Percentiles rank a stretch among this genome's conserved stretches.
Evolutionary conservation across 2,329 filamentous ascomycete genomes (phyloP).

Genomic region (Sarocladium oryzae): DNA sequence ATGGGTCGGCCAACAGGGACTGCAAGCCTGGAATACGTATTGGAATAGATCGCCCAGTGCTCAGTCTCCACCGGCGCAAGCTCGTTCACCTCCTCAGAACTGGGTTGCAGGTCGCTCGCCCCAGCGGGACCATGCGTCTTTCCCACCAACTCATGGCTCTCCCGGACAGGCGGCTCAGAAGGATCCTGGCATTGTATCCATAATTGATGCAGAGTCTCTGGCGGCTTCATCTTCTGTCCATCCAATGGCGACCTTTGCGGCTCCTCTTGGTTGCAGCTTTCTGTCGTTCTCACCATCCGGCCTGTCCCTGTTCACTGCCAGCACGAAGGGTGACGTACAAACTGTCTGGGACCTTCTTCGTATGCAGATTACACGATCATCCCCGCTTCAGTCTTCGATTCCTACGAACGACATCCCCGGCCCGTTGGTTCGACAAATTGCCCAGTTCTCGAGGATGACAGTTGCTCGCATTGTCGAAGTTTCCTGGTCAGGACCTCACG

Average conservation of each 20-base stretch:
- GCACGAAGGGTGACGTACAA: conserved; percentile 76
- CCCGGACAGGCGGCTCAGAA: conserved; percentile 49
- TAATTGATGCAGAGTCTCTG: conserved; percentile 63
- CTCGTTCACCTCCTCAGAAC: conserved; percentile 38
- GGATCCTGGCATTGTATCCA: conserved; percentile 68
- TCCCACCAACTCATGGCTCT: conserved; percentile 69
- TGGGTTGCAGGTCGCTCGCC: conserved; percentile 40
- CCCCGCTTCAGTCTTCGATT: conserved; percentile 46
- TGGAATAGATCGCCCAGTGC: conserved; percentile 54
- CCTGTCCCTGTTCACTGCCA: conserved; percentile 69
- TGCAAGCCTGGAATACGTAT: conserved; percentile 74
- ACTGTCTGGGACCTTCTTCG: conserved; percentile 75
- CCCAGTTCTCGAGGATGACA: conserved; percentile 85
- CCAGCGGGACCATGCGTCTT: conserved; percentile 45
- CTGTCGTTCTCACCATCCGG: conserved; percentile 72
- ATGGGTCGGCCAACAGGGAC: conserved; percentile 71
- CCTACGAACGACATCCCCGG: conserved; percentile 38
- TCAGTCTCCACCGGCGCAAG: conserved; percentile 35
- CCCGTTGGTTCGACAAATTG: conserved; percentile 71
- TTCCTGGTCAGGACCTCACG: conserved; percentile 74
- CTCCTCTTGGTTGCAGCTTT: conserved; percentile 71
- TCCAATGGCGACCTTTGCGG: conserved; percentile 64
- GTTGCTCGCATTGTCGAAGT: conserved; percentile 87
- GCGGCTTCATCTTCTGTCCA: conserved; percentile 45
- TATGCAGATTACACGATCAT: conserved; percentile 56